Evolutionary conservation across 2,329 filamentous ascomycete genomes (phyloP).

Genomic region (Fusarium caatingaense): DNA sequence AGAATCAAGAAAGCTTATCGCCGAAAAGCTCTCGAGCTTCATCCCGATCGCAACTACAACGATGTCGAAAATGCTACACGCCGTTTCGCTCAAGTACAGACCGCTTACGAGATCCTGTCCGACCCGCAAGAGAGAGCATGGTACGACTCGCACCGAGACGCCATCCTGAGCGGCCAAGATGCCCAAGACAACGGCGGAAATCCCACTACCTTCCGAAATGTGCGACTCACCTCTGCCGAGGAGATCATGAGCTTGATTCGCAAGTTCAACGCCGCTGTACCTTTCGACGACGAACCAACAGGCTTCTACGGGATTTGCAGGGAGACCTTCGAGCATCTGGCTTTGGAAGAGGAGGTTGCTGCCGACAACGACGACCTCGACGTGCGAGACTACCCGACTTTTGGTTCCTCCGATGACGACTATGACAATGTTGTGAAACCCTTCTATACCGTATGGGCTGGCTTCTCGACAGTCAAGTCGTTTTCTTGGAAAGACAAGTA

Average conservation of each 20-base stretch:
- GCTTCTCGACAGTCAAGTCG: conserved; percentile 84
- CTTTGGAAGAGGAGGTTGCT: conserved; percentile 81
- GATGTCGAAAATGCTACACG: conserved; percentile 85
- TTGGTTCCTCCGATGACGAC: conserved; percentile 79
- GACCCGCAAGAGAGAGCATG: conserved; percentile 95
- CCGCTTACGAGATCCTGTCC: conserved; percentile 94
- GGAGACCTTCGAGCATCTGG: conserved; percentile 82
- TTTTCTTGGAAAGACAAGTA: conserved; percentile 93
- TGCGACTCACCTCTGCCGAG: conserved; percentile 81
- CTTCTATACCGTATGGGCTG: conserved; percentile 85
- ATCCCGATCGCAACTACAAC: conserved; percentile 93
- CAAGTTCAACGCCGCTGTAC: conserved; percentile 80
- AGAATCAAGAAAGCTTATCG: conserved; percentile 96
- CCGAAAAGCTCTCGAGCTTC: conserved; percentile 88
- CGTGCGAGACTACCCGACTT: conserved; percentile 78
- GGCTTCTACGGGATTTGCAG: conserved; percentile 88
- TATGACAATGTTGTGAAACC: conserved; percentile 81
- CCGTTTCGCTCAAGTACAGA: conserved; percentile 90
- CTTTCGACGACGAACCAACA: conserved; percentile 81
- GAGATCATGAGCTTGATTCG: conserved; percentile 83
- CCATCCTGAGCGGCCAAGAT: conserved; percentile 78
- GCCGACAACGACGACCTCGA: conserved; percentile 74
- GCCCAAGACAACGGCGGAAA: conserved; percentile 56
- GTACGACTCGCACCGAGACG: conserved; percentile 95
- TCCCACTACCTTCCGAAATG: conserved; percentile 72